phyloP scores from a whole-genome alignment of 495 filamentous ascomycete species.

The Xylaria sp. region DNA sequence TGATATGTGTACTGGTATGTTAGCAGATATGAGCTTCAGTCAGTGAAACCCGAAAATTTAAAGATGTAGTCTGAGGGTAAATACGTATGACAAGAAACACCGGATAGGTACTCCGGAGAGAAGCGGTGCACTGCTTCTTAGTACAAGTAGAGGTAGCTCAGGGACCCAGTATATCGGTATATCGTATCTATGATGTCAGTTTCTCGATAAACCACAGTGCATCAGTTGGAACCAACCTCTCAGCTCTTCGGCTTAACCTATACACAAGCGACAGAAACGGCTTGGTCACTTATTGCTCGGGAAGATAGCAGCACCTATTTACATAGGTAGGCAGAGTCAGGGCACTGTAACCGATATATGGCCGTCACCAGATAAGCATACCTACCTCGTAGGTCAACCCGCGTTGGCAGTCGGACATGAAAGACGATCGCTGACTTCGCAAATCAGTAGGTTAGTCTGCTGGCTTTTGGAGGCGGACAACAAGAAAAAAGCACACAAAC shows the following conservation, averaged over 20 bases:
- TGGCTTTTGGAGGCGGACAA: not conserved
- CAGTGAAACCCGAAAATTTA: not conserved
- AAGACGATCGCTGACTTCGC: not conserved
- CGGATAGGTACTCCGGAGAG: not conserved
- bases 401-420: not conserved
- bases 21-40: not conserved
- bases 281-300: not conserved
- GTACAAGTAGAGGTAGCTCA: not conserved
- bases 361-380: not conserved
- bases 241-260: not conserved
- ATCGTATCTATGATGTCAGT: constrained; percentile 22
- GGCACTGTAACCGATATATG: not conserved
- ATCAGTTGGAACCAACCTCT: not conserved
- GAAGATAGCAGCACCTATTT: not conserved
- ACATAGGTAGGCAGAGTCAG: not conserved
- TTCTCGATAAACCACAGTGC: not conserved
- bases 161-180: not conserved
- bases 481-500: not conserved
- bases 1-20: not conserved
- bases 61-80: not conserved
- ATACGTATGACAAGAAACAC: not conserved
- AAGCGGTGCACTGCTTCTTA: not conserved
- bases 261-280: not conserved
- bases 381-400: not conserved
- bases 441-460: not conserved